Evolutionary conservation across 805 yeast species (phyloP).

Genomic region (Saccharomycopsis sp.): DNA sequence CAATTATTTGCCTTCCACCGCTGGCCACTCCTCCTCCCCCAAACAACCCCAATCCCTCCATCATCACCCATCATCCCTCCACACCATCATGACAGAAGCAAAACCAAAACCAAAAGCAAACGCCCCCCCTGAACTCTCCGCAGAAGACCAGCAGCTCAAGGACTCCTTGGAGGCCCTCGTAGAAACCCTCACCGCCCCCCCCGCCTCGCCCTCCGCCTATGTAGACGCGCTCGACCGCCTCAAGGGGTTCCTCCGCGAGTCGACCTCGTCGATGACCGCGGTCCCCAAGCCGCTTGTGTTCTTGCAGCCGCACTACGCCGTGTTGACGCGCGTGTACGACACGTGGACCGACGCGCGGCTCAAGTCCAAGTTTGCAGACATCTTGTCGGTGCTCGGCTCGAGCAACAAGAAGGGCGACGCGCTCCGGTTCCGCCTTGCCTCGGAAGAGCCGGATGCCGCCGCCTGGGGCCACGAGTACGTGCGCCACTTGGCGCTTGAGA

Average conservation of each 20-base stretch:
- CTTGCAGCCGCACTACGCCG: slow-evolving; percentile 76
- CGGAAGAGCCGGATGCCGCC: slow-evolving; percentile 51
- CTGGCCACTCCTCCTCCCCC: no score
- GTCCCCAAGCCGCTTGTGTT: slow-evolving; percentile 98
- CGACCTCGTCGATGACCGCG: slow-evolving; percentile 98
- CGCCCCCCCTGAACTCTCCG: slow-evolving; percentile 77
- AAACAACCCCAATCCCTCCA: no score
- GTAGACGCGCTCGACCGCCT: slow-evolving; percentile 58
- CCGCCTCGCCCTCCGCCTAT: slow-evolving; percentile 37
- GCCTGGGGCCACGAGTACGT: slow-evolving; percentile 99
- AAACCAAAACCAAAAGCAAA: not conserved
- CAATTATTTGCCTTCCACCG: no score
- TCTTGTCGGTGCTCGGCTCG: slow-evolving; percentile 84
- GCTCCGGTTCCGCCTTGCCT: slow-evolving; percentile 66
- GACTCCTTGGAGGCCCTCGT: slow-evolving; percentile 82
- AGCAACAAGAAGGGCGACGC: slow-evolving; percentile 75
- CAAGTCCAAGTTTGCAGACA: slow-evolving; percentile 67
- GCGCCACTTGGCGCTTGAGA: slow-evolving; percentile 91
- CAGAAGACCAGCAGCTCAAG: slow-evolving; percentile 86
- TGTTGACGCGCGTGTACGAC: slow-evolving; percentile 58
- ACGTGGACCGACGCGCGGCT: slow-evolving; percentile 51
- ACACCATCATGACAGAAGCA: not conserved
- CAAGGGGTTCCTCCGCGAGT: slow-evolving; percentile 75
- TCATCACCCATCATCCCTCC: no score
- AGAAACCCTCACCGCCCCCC: slow-evolving; percentile 60